Base-by-base conservation (phyloP, 1,139 yeast genomes). In the Debaryomyces robertsiae region DNA sequence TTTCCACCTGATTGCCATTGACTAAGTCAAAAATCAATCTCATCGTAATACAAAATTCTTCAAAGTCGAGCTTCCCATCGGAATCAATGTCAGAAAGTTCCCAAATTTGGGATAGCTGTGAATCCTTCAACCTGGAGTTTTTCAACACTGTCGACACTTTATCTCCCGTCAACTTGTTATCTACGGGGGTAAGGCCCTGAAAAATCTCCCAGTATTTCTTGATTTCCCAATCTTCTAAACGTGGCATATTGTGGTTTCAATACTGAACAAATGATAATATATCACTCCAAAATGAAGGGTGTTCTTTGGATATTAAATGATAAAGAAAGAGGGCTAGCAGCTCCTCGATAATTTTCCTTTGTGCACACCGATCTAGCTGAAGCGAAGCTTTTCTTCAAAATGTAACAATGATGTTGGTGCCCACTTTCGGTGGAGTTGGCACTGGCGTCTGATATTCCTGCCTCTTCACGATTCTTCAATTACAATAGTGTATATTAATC, bases 21-120 rank as follows among this genome's bases (percentile, higher is more conserved):
- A 93, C 93, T 56, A 85, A 65, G 61, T 93, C 98, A 60, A 90
- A 94, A 37, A 91, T 87, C 46, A 93, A 75, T 50, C 97, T 76
- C 98, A 93, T 94, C 42, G 98, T 93, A 47, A 93, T 89, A 60
- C 98, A 93, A 63, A 93, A 93, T 66, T 93, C 98, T 63, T 93
- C 99, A 61, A 93, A 93, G 62, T 94, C 99, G 52, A 93, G 75
- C 52, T 75, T 74, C 15, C 96, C 97, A 63, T 93, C 98, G 43
- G 79, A 79, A 63, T 93, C 98, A 41, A 93, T 89, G 61, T 93
- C 99, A 11, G 96, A 84, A 33, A 93, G 67, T 52, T 87, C 89
- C 98, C 98, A 93, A 32, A 94, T 81, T 59, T 81, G 77, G 34
- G 88, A 82, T 49, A 94, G 73, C 56, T 89, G 82, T 27, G 78